Evolutionary conservation across 2,329 filamentous ascomycete species (phyloP), one percentile per base, ranked within the genome.

Genomic region (Penicillium sp.): DNA sequence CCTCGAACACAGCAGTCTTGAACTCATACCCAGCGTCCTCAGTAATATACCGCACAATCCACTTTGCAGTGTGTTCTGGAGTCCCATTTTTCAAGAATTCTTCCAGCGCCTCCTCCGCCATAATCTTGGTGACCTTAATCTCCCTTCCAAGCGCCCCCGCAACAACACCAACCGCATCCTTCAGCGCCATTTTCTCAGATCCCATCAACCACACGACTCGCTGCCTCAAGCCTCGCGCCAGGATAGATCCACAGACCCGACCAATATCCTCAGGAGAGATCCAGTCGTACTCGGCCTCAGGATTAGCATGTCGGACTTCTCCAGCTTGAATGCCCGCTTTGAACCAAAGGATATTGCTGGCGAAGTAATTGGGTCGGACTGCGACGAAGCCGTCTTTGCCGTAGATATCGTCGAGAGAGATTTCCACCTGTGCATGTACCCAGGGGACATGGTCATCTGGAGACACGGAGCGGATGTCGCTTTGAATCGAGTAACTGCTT

Each of bases 241-340:
- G 70, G 15, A 83, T 69, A 0, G 63, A 70, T 4, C 80, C 82
- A 35, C 66, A 67, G 1, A 82, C 82, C 22, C 68, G 65, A 6
- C 83, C 83, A 44, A 85, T 82, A 63, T 84, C 81, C 2, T 72
- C 70, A 0, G 79, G 78, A 0, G 77, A 68, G 53, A 84, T 80
- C 35, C 65, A 75, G 66, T 85, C 82, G 17, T 73, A 72, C 47
- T 65, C 59, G 6, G 71, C 72, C 7, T 75, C 68, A 0, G 76
- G 73, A 15, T 70, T 70, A 5, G 71, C 66, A 2, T 79, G 44
- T 40, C 71, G 71, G 8, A 80, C 75, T 9, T 78, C 68, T 1
- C 73, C 76, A 0, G 61, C 62, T 7, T 64, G 22, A n/a, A 81
- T 74, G 3, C 65, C 72, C 4, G 59, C 47, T 49, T 68, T 71